phyloP scores from a whole-genome alignment of 495 filamentous ascomycete genomes.

The Aspergillus bridgeri region DNA sequence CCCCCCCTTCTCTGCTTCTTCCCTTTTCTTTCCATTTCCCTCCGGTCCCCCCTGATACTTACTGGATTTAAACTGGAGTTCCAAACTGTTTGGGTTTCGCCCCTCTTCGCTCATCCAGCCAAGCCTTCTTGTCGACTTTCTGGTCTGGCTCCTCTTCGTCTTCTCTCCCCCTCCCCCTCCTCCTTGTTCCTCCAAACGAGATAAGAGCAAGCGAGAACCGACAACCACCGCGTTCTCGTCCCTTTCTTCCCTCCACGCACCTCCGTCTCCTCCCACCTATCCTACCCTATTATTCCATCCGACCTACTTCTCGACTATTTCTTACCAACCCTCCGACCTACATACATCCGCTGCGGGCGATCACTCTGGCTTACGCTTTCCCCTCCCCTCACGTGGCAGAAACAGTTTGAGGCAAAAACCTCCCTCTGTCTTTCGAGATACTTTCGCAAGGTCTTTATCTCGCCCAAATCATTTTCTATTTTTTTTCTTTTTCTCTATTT shows the following conservation, averaged over 20 bases:
- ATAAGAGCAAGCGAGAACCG: slow-evolving; percentile 9
- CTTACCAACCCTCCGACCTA: neutral
- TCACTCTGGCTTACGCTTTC: slow-evolving; percentile 4
- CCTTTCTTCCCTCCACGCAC: slow-evolving; percentile 1
- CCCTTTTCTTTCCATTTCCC: neutral
- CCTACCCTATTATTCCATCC: too few species aligned
- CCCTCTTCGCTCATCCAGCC: slow-evolving; percentile 9
- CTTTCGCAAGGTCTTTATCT: too few species aligned
- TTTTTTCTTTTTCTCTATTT: slow-evolving; percentile 6
- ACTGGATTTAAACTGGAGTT: neutral
- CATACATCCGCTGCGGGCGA: slow-evolving; percentile 16
- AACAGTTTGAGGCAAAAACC: slow-evolving; percentile 12
- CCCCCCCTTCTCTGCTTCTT: neutral
- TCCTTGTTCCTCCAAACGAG: slow-evolving; percentile 8
- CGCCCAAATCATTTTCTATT: too few species aligned
- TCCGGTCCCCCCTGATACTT: slow-evolving; percentile 4
- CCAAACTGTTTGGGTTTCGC: slow-evolving; percentile 10
- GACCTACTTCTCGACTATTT: neutral
- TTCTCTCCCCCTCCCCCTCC: slow-evolving; percentile 4
- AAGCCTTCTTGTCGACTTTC: slow-evolving; percentile 20
- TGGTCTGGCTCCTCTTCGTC: slow-evolving; percentile 11
- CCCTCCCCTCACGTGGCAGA: slow-evolving; percentile 24
- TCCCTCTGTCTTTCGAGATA: slow-evolving; percentile 8
- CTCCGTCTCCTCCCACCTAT: neutral
- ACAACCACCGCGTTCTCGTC: slow-evolving; percentile 1